Evolutionary conservation across 2,329 filamentous ascomycete genomes (phyloP).

Genomic region (Calonectria pseudoturangicola): DNA sequence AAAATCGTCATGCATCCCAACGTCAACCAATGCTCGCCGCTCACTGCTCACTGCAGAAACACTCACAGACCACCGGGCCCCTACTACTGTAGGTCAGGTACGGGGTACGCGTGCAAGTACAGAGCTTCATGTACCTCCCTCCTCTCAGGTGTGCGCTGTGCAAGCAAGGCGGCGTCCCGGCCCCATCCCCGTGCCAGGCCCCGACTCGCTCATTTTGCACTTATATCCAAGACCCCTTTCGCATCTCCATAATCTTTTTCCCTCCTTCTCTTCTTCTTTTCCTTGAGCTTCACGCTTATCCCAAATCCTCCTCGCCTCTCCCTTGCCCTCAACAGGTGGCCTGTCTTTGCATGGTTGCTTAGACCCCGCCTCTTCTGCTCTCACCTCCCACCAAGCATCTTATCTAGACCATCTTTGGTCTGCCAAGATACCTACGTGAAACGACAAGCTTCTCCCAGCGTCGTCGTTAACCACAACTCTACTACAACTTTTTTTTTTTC

Average conservation of each 20-base stretch:
- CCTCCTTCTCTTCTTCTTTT: conserved; percentile 34
- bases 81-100: conserved; percentile 26
- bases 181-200: conserved; percentile 40
- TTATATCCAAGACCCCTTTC: conserved; percentile 53
- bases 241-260: conserved; percentile 39
- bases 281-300: conserved; percentile 30
- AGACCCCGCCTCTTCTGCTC: conserved; percentile 28
- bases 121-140: conserved; percentile 25
- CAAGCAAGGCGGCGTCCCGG: conserved; percentile 34
- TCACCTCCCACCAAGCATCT: conserved; percentile 14
- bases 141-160: conserved; percentile 22
- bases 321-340: conserved; percentile 16
- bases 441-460: conserved; percentile 28
- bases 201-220: conserved; percentile 46
- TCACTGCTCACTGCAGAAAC: conserved; percentile 41
- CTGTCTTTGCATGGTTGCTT: conserved; percentile 31
- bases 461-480: conserved; percentile 21
- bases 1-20: conserved; percentile 29
- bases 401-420: conserved; percentile 38
- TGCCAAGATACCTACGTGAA: conserved; percentile 44
- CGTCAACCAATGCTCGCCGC: conserved; percentile 46
- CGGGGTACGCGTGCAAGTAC: conserved; percentile 20
- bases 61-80: conserved; percentile 50
- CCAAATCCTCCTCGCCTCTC: conserved; percentile 17
- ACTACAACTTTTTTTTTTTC: neutral